A percentile compares a stretch with the other conserved stretches of the same genome.
These are phyloP conservation scores for Akanthomyces muscarius DNA, from an alignment of 2,329 filamentous ascomycete species.

Conservation along the genomic window DNA sequence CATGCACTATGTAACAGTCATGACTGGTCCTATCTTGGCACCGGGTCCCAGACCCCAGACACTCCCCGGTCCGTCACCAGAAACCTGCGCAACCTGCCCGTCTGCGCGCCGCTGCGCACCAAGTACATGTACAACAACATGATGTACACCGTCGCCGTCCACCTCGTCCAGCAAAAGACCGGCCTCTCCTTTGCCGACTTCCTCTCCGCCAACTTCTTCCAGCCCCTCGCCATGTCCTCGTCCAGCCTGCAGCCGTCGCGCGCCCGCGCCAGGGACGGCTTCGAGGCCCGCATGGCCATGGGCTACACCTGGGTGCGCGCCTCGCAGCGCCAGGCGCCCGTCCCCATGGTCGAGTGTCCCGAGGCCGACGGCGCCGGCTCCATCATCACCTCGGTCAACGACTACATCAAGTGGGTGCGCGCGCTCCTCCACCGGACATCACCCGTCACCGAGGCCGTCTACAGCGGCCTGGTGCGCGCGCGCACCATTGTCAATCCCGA, in stretches of 20 bases:
- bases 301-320: conserved; percentile 22
- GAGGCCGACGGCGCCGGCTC: conserved; percentile 31
- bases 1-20: conserved; percentile 19
- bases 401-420: conserved; percentile 29
- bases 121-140: conserved; percentile 27
- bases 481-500: conserved; percentile 22
- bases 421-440: conserved; percentile 25
- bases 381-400: conserved; percentile 27
- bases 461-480: conserved; percentile 22
- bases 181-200: conserved; percentile 23
- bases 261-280: conserved; percentile 20
- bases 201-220: conserved; percentile 24
- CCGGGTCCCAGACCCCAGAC: conserved; percentile 21
- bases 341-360: conserved; percentile 18
- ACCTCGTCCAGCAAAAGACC: conserved; percentile 24
- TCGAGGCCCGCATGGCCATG: conserved; percentile 21
- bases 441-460: conserved; percentile 25
- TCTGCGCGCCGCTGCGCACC: conserved; percentile 23
- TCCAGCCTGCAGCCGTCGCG: conserved; percentile 24
- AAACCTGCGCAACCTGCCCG: conserved; percentile 27
- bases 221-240: conserved; percentile 25
- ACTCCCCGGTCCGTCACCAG: conserved; percentile 24
- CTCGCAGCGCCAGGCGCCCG: conserved; percentile 11
- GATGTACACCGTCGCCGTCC: conserved; percentile 27
- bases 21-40: conserved; percentile 25